phyloP scores from a whole-genome alignment of 2,329 filamentous ascomycete species.

The Nakataea oryzae region DNA sequence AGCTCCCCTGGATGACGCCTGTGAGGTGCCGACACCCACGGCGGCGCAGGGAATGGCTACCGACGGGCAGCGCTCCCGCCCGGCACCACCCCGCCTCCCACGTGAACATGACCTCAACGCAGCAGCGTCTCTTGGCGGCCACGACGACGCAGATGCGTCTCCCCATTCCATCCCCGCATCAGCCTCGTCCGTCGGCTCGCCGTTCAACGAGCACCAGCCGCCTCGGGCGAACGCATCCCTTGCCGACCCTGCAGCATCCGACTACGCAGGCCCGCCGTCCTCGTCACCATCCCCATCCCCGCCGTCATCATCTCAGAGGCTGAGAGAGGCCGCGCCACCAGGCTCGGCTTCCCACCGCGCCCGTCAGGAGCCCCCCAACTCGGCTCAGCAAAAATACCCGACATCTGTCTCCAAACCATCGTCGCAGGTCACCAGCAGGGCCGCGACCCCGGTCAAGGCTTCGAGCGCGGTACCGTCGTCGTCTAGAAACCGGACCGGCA shows the following conservation, averaged over 20 bases:
- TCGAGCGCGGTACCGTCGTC: slow-evolving; percentile 14
- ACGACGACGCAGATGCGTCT: not conserved
- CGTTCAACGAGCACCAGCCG: not conserved
- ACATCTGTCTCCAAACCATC: slow-evolving; percentile 1
- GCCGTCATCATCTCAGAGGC: not conserved
- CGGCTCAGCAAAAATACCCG: slow-evolving; percentile 2
- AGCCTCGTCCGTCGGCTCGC: not conserved
- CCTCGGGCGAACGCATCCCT: not conserved
- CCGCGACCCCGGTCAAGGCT: slow-evolving; percentile 12
- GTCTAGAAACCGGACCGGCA: slow-evolving; percentile 13
- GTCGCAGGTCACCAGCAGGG: slow-evolving; percentile 12
- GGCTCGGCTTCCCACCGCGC: not conserved
- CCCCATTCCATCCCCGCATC: not conserved
- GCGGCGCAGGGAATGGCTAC: slow-evolving; percentile 7
- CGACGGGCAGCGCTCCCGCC: not conserved
- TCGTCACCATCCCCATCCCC: not conserved
- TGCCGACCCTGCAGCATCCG: slow-evolving; percentile 1
- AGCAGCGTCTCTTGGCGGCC: not conserved
- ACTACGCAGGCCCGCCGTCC: not conserved
- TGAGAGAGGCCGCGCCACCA: not conserved
- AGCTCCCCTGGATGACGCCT: slow-evolving; percentile 11
- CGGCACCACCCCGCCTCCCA: not conserved
- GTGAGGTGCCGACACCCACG: slow-evolving; percentile 14
- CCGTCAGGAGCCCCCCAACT: not conserved
- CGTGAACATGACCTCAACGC: too few species aligned